phyloP scores from a whole-genome alignment of 2,329 filamentous ascomycete species.

The Fusarium sp. region DNA sequence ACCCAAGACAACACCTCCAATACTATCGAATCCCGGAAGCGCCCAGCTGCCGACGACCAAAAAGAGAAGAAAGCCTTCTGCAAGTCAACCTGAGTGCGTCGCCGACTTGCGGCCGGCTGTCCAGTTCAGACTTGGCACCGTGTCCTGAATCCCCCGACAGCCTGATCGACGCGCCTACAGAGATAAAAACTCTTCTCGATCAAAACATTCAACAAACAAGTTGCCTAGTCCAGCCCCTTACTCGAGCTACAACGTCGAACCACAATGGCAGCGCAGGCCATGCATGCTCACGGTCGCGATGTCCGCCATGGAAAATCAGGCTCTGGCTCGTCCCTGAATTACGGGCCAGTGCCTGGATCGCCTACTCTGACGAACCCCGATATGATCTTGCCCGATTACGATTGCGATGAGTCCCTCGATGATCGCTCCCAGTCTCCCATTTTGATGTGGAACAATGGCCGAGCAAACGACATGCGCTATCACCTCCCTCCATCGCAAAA shows the following conservation, averaged over 20 bases:
- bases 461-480: conserved; percentile 52
- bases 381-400: conserved; percentile 88
- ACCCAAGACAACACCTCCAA: conserved; percentile 28
- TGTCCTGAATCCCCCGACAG: conserved; percentile 16
- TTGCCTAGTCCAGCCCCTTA: background rate
- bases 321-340: conserved; percentile 46
- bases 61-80: conserved; percentile 19
- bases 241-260: background rate
- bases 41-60: conserved; percentile 19
- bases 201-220: background rate
- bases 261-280: conserved; percentile 47
- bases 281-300: conserved; percentile 41
- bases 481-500: conserved; percentile 53
- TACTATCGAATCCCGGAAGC: conserved; percentile 28
- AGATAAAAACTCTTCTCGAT: conserved; percentile 2
- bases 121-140: conserved; percentile 11
- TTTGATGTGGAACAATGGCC: conserved; percentile 63
- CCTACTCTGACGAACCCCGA: conserved; percentile 93
- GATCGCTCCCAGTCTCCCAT: conserved; percentile 61
- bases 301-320: conserved; percentile 42
- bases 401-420: conserved; percentile 65
- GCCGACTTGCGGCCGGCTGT: conserved; percentile 25
- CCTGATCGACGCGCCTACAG: conserved; percentile 15
- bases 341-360: conserved; percentile 70
- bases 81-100: conserved; percentile 22